Percentiles rank a stretch among this genome's conserved stretches.
Conservation (phyloP, 2,329 filamentous ascomycete genomes). For the Apiospora malaysiana region DNA sequence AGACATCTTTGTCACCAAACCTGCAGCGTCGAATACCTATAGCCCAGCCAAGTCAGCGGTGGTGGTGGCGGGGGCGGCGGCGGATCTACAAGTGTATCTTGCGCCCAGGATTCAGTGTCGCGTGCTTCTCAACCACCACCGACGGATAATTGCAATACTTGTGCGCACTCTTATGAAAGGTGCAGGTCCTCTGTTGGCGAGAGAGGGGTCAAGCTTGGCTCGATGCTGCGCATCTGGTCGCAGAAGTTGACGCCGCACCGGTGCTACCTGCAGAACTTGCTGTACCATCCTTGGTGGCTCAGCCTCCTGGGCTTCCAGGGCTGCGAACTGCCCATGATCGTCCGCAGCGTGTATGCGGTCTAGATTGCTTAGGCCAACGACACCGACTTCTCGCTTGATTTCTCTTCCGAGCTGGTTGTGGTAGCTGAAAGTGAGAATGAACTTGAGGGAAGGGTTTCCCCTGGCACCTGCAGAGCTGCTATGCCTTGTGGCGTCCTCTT, state of each 20-base stretch:
- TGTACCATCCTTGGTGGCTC: not conserved
- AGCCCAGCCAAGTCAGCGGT: no score
- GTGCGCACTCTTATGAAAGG: not conserved
- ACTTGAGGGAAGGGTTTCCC: not conserved
- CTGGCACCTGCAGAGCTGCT: not conserved
- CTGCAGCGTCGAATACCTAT: not conserved
- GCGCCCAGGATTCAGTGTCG: not conserved
- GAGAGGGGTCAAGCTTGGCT: not conserved
- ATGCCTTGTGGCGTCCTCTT: not conserved
- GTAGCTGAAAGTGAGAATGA: not conserved
- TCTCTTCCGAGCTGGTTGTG: not conserved
- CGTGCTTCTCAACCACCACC: not conserved
- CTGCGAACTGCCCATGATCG: not conserved
- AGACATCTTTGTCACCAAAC: not conserved
- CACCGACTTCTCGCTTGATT: not conserved
- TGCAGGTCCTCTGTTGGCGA: not conserved
- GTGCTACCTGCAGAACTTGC: not conserved
- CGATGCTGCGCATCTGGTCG: not conserved
- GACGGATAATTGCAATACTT: not conserved
- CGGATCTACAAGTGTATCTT: not conserved
- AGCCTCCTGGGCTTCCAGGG: not conserved
- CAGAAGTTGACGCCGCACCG: not conserved
- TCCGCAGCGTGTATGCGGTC: not conserved
- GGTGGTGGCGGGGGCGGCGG: not conserved
- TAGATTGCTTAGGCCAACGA: not conserved